These are phyloP conservation scores for Neotropicomus parvogracilis DNA, from an alignment of 1,284 basidiomycete genomes.

Conservation along the genomic window DNA sequence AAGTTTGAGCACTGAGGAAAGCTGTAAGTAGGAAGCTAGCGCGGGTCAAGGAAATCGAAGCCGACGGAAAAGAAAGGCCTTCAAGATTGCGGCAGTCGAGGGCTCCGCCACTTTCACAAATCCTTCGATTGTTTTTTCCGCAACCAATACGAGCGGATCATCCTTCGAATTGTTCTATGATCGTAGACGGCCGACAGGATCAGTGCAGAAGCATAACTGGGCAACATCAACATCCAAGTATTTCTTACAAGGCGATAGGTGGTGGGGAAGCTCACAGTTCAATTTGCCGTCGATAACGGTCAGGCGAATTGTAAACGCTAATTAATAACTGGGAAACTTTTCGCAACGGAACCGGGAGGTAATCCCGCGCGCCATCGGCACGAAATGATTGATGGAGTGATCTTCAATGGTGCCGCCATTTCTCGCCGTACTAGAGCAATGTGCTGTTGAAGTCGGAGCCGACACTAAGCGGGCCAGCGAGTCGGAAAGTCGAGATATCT, in stretches of 20 bases:
- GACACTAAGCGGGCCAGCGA: conserved; percentile 14
- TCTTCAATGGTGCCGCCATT: conserved; percentile 33
- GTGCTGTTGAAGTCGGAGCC: conserved; percentile 33
- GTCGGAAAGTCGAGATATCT: conserved; percentile 1
- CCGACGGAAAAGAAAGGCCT: conserved; percentile 34
- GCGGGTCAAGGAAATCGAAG: conserved; percentile 13
- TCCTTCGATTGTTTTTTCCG: conserved; percentile 30
- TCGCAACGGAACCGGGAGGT: conserved; percentile 29
- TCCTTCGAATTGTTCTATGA: conserved; percentile 29
- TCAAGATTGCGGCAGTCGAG: conserved; percentile 28
- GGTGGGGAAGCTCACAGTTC: conserved; percentile 26
- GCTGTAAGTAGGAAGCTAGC: conserved; percentile 14
- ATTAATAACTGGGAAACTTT: conserved; percentile 29
- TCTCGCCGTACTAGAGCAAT: conserved; percentile 29
- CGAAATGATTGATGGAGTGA: conserved; percentile 34
- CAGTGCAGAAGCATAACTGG: conserved; percentile 31
- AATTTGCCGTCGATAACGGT: conserved; percentile 28
- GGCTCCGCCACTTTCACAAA: conserved; percentile 29
- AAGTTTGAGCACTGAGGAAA: conserved; percentile 28
- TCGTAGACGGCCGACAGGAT: conserved; percentile 36
- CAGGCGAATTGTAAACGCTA: conserved; percentile 23
- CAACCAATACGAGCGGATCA: conserved; percentile 29
- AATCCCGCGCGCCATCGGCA: conserved; percentile 25
- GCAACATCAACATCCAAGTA: conserved; percentile 3
- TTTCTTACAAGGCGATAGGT: background rate